Conservation (phyloP, 2,329 filamentous ascomycete species). For the Aspergillus pseudotamarii region DNA sequence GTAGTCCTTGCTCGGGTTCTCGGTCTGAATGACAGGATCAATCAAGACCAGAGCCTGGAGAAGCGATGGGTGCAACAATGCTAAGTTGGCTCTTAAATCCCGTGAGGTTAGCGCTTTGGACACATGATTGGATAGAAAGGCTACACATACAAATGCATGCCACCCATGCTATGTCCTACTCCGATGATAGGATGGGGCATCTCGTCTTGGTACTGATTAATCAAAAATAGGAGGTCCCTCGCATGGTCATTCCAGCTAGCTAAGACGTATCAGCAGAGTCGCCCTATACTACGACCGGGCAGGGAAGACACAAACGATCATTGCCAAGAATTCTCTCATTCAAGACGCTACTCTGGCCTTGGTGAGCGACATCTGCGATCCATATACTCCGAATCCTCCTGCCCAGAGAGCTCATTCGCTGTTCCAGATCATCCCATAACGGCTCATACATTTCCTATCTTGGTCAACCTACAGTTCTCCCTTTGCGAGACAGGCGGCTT, state of each 20-base stretch:
- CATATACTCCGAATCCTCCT: constrained; percentile 74
- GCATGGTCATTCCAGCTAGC: constrained; percentile 78
- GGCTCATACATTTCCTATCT: constrained; percentile 82
- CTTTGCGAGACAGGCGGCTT: constrained; percentile 3
- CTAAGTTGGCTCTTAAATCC: neutral
- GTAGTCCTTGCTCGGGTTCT: neutral
- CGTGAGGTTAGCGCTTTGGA: neutral
- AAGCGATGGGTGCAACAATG: constrained; percentile 2
- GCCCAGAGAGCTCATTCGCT: constrained; percentile 53
- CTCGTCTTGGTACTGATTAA: constrained; percentile 68
- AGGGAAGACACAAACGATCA: constrained; percentile 62
- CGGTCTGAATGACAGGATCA: constrained; percentile 2
- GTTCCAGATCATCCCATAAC: constrained; percentile 75
- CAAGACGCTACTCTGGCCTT: constrained; percentile 71
- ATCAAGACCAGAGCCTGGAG: constrained; percentile 6
- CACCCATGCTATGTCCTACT: constrained; percentile 85
- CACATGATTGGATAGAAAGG: neutral
- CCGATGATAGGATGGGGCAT: constrained; percentile 77
- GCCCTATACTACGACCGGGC: too few relatives aligned
- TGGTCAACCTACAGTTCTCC: constrained; percentile 3
- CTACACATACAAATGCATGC: constrained; percentile 56
- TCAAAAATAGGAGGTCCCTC: constrained; percentile 77
- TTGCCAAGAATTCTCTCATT: constrained; percentile 76
- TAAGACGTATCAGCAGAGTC: constrained; percentile 31
- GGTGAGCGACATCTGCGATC: constrained; percentile 78